Evolutionary conservation across 768 basidiomycete genomes (phyloP).

Genomic region (Baorangia bicolor): DNA sequence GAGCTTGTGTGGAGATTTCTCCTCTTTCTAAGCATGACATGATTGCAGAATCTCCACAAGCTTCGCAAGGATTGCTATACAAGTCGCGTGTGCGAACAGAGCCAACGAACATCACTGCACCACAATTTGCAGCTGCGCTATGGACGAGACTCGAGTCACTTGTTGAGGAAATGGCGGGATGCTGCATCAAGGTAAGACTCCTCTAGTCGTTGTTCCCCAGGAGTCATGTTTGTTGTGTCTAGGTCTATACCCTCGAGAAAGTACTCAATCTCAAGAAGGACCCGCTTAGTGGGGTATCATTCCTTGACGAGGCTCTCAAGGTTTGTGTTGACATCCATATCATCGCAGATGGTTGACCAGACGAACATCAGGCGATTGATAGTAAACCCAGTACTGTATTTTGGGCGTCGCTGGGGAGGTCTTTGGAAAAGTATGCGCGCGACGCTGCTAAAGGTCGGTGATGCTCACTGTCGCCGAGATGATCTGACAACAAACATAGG

Average conservation of each 20-base stretch:
- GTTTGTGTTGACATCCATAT: conserved; percentile 37
- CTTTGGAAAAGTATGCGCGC: conserved; percentile 78
- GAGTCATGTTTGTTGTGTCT: neutral
- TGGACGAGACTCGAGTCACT: conserved; percentile 66
- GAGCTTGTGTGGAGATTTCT: neutral
- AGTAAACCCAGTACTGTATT: conserved; percentile 89
- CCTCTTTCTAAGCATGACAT: neutral
- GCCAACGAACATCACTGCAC: conserved; percentile 83
- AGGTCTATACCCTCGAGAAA: conserved; percentile 96
- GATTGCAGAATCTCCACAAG: conserved; percentile 19
- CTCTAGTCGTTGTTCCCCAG: too few species aligned
- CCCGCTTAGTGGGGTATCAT: conserved; percentile 65
- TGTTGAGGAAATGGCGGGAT: conserved; percentile 81
- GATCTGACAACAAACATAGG: conserved; percentile 41
- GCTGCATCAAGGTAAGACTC: conserved; percentile 76
- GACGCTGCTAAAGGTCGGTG: conserved; percentile 75
- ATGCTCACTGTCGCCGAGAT: neutral
- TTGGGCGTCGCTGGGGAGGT: conserved; percentile 79
- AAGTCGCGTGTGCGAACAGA: conserved; percentile 87
- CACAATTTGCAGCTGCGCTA: conserved; percentile 73
- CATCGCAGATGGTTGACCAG: neutral
- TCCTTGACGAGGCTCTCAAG: conserved; percentile 94
- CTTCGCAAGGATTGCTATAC: conserved; percentile 53
- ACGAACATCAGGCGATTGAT: conserved; percentile 64
- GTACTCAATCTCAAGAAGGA: conserved; percentile 90